phyloP scores from a whole-genome alignment of 2,329 filamentous ascomycete genomes.

The Calycina herbarum region DNA sequence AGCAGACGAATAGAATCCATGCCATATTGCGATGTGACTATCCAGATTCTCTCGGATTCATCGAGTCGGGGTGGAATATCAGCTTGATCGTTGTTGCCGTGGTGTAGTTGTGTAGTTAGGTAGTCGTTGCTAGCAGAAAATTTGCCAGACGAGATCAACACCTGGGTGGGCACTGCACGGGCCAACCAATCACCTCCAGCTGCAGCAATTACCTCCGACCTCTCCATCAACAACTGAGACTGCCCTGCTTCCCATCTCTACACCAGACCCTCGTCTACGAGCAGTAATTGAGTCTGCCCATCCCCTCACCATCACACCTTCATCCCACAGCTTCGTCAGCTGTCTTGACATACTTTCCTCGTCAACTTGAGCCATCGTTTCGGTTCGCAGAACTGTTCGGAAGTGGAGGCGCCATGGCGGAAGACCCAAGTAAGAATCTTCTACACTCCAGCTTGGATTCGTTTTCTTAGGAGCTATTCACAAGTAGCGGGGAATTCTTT shows the following conservation, averaged over 20 bases:
- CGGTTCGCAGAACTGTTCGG: slow-evolving; percentile 15
- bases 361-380: slow-evolving; percentile 7
- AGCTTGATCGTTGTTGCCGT: too few relatives aligned
- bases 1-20: background rate
- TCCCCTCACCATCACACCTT: slow-evolving; percentile 14
- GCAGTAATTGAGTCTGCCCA: slow-evolving; percentile 17
- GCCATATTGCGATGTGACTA: background rate
- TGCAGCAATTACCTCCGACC: background rate
- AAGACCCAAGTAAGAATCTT: slow-evolving; percentile 45
- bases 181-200: background rate
- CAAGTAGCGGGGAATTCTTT: background rate
- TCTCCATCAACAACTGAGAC: slow-evolving; percentile 13
- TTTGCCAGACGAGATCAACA: background rate
- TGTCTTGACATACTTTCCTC: slow-evolving; percentile 15
- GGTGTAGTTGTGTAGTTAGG: too few relatives aligned
- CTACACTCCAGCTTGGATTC: slow-evolving; percentile 52
- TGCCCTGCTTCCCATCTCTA: slow-evolving; percentile 1
- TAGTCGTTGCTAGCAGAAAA: background rate
- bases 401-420: slow-evolving; percentile 35
- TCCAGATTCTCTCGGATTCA: background rate
- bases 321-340: slow-evolving; percentile 24
- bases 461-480: background rate
- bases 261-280: slow-evolving; percentile 13
- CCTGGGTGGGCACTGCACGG: background rate
- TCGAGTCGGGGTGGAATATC: background rate